phyloP scores from a whole-genome alignment of 345 rosid species.

The Eucalyptus cloeziana region DNA sequence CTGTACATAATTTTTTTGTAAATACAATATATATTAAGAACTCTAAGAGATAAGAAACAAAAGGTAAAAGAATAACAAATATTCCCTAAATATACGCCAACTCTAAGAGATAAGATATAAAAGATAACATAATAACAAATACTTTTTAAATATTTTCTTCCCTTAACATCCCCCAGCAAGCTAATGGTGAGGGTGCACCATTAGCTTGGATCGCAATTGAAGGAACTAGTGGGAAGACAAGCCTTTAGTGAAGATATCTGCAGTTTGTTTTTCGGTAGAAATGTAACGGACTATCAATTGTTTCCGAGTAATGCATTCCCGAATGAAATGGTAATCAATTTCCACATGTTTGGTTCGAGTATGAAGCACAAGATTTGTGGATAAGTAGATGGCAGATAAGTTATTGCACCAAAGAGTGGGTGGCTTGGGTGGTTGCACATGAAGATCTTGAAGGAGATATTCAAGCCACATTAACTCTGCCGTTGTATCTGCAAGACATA shows the following conservation, averaged over 20 bases:
- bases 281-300: background rate
- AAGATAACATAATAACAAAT: background rate
- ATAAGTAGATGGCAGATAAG: background rate
- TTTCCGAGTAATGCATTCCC: too few species aligned
- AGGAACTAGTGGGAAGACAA: accelerated
- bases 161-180: background rate
- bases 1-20: background rate
- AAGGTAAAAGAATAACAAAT: too few species aligned
- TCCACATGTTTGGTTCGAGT: background rate
- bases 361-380: background rate
- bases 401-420: background rate
- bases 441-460: background rate
- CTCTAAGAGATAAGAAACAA: background rate
- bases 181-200: background rate
- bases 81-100: background rate
- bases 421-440: background rate
- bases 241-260: background rate
- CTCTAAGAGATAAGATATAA: background rate
- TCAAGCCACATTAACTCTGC: background rate
- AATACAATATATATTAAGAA: too few species aligned
- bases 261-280: background rate
- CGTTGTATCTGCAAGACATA: background rate
- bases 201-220: background rate
- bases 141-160: background rate
- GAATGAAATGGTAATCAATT: background rate